Base-by-base conservation (phyloP, 2,329 filamentous ascomycete genomes). In the Fragosphaeria purpurea region DNA sequence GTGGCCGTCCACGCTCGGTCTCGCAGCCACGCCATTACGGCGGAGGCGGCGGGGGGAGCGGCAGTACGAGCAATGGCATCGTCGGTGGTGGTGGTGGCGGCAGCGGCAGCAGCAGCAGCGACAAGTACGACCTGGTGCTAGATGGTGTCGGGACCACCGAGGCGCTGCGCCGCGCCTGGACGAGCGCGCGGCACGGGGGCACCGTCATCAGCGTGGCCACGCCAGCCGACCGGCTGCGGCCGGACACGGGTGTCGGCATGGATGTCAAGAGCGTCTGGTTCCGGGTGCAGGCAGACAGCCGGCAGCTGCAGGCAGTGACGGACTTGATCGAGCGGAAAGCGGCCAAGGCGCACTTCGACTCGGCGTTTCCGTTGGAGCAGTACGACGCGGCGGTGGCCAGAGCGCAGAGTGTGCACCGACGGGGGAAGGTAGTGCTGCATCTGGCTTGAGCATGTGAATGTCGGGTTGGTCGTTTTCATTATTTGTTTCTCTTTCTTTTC, bases 81-180 rank as follows among this genome's bases (percentile, higher is more conserved):
- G 42, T 11, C 7, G 11, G 7, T 11, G 35, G 7, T 11, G 35
- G 7, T 7, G 7, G 35, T 11, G 7, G 11, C 35, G 35, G 50
- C 8, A 48, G 41, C 41, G 46, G 41, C 8, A 22, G 44, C 13
- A 53, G 50, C 54, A n/a, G 13, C 33, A 34, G 44, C 6, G 46
- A 46, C 37, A 55, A 52, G 35, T 61, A 57, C 51, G 44, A 56
- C 38, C 39, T 55, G 9, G 56, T 59, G 33, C 31, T 61, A 35
- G 58, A 61, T 47, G 48, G 56, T 32, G 56, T 54, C 39, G 59
- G 58, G 45, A 54, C 53, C 41, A 47, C 45, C 6, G 49, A 7
- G 35, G 35, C 53, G 0, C 40, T 59, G 46, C 48, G 44, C 6
- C 46, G 44, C 1, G 55, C 55, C 8, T 59, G 57, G 59, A 50